Evolutionary conservation across 305 asterid genomes (phyloP).

Genomic region (Rubia tinctorum): DNA sequence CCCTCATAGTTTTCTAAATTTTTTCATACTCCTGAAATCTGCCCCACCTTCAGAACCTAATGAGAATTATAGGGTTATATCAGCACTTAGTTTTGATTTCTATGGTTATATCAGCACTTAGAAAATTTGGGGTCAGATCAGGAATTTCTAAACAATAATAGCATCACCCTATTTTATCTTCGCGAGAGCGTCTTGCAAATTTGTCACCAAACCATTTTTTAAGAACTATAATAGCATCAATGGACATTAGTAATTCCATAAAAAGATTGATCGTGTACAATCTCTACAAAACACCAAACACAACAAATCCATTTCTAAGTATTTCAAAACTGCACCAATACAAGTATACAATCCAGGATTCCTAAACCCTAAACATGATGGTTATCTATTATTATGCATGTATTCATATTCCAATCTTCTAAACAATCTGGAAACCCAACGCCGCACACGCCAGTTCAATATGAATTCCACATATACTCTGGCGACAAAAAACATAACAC

Average conservation of each 20-base stretch:
- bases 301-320: background rate
- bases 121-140: no score
- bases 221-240: background rate
- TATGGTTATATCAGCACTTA: no score
- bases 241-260: background rate
- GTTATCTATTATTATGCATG: slow-evolving; percentile 1
- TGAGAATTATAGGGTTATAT: no score
- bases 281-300: background rate
- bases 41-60: no score
- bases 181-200: no score
- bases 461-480: slow-evolving; percentile 71
- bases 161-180: no score
- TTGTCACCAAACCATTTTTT: no score
- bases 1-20: no score
- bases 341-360: background rate
- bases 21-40: no score
- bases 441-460: slow-evolving; percentile 62
- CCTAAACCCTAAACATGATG: background rate
- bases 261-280: background rate
- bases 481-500: slow-evolving; percentile 70
- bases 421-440: slow-evolving; percentile 70
- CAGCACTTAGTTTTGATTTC: no score
- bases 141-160: no score
- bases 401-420: slow-evolving; percentile 57
- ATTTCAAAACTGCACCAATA: slow-evolving; percentile 1